Evolutionary conservation across 495 filamentous ascomycete species (phyloP).

Genomic region (Daldinia grandis): DNA sequence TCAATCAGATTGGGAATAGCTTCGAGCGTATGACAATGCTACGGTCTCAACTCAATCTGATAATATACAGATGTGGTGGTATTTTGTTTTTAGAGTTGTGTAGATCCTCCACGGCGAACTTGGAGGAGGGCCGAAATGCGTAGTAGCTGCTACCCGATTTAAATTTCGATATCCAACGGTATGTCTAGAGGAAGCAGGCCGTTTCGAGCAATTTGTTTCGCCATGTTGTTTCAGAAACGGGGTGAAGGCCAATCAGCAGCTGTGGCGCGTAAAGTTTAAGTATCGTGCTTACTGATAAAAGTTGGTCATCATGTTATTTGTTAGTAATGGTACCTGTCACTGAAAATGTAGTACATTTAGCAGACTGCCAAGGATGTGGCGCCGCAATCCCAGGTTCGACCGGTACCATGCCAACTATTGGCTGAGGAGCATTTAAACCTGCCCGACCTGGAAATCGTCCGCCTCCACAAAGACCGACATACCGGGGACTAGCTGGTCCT

Average conservation of each 20-base stretch:
- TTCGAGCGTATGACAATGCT: neutral
- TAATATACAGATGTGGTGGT: neutral
- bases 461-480: slow-evolving; percentile 4
- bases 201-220: slow-evolving; percentile 35
- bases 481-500: neutral
- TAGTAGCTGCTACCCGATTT: slow-evolving; percentile 11
- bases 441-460: slow-evolving; percentile 11
- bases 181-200: slow-evolving; percentile 30
- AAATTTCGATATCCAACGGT: slow-evolving; percentile 26
- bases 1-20: neutral
- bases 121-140: neutral
- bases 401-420: slow-evolving; percentile 40
- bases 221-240: slow-evolving; percentile 29
- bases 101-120: slow-evolving; percentile 13
- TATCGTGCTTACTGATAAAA: neutral
- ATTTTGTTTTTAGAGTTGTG: neutral
- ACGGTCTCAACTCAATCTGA: neutral
- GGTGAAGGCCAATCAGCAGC: slow-evolving; percentile 14
- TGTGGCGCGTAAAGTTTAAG: slow-evolving; percentile 37
- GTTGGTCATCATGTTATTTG: slow-evolving; percentile 17
- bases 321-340: slow-evolving; percentile 23
- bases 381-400: slow-evolving; percentile 37
- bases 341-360: slow-evolving; percentile 7
- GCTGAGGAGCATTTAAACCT: slow-evolving; percentile 32
- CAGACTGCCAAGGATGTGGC: slow-evolving; percentile 43